Percentiles rank a stretch among this genome's conserved stretches.
Evolutionary conservation across 768 basidiomycete species (phyloP).

Genomic region (Chalciporus pseudorubinellus): DNA sequence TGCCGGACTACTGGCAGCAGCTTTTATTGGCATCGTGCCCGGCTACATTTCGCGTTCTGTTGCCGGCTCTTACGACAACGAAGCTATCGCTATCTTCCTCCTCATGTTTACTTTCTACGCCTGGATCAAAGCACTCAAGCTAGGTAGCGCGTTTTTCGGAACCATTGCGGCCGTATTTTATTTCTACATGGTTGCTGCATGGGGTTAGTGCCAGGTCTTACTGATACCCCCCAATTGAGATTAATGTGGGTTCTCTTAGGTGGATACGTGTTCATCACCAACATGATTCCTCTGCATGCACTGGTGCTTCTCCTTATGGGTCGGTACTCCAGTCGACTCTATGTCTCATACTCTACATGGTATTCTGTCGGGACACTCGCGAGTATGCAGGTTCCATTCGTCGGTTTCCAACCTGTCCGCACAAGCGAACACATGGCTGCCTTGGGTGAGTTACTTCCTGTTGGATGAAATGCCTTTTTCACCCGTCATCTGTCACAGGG

Average conservation of each 20-base stretch:
- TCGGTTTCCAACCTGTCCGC: constrained; percentile 96
- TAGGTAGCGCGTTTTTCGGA: constrained; percentile 89
- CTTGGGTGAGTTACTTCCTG: constrained; percentile 53
- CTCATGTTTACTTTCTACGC: constrained; percentile 98
- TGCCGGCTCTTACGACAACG: constrained; percentile 98
- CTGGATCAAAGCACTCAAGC: constrained; percentile 96
- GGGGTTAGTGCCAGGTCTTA: constrained; percentile 59
- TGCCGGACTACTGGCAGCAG: constrained; percentile 94
- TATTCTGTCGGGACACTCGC: constrained; percentile 96
- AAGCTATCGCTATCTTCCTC: constrained; percentile 99
- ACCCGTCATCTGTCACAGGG: constrained; percentile 43
- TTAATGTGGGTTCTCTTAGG: constrained; percentile 43
- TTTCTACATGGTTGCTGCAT: constrained; percentile 99
- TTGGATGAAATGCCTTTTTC: background rate
- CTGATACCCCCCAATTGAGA: background rate
- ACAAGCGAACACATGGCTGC: constrained; percentile 99
- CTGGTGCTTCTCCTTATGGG: constrained; percentile 97
- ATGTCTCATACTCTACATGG: constrained; percentile 96
- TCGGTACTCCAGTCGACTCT: constrained; percentile 86
- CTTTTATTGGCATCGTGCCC: constrained; percentile 97
- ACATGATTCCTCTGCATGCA: constrained; percentile 98
- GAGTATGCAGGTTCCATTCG: constrained; percentile 99
- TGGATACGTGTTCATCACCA: constrained; percentile 99
- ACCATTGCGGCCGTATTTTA: constrained; percentile 93
- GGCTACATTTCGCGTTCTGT: constrained; percentile 99